These are phyloP conservation scores for Fusarium domesticum DNA, from an alignment of 2,329 filamentous ascomycete genomes.

Conservation along the genomic window DNA sequence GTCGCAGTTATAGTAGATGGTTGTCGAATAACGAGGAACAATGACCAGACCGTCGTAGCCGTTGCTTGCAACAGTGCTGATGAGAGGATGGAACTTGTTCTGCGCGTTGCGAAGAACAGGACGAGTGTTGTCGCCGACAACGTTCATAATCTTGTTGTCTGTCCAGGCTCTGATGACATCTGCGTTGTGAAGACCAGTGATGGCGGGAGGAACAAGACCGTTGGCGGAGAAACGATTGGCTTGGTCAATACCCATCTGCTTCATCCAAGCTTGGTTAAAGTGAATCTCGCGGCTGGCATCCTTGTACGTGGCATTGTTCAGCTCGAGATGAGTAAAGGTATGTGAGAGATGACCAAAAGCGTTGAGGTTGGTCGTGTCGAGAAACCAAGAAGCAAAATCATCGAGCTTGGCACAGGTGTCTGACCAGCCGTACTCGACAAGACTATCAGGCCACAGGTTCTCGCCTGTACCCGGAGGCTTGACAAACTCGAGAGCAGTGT, in stretches of 20 bases:
- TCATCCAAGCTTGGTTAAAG: conserved; percentile 18
- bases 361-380: conserved; percentile 12
- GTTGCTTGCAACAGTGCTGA: conserved; percentile 14
- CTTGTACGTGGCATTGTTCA: conserved; percentile 19
- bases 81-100: conserved; percentile 14
- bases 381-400: conserved; percentile 16
- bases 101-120: conserved; percentile 3
- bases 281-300: conserved; percentile 15
- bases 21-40: conserved; percentile 15
- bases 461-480: conserved; percentile 11
- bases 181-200: conserved; percentile 17
- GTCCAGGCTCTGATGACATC: conserved; percentile 17
- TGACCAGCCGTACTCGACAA: conserved; percentile 11
- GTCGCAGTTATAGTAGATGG: conserved; percentile 21
- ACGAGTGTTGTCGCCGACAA: conserved; percentile 19
- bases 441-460: conserved; percentile 10
- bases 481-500: conserved; percentile 12
- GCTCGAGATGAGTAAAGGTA: conserved; percentile 15
- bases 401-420: conserved; percentile 14
- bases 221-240: conserved; percentile 10
- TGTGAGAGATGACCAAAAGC: conserved; percentile 17
- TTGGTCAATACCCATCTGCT: conserved; percentile 13
- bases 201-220: conserved; percentile 15
- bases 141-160: conserved; percentile 11
- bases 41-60: conserved; percentile 14